Base-by-base conservation (phyloP, 2,329 filamentous ascomycete genomes). In the Botryosphaeria dothidea region DNA sequence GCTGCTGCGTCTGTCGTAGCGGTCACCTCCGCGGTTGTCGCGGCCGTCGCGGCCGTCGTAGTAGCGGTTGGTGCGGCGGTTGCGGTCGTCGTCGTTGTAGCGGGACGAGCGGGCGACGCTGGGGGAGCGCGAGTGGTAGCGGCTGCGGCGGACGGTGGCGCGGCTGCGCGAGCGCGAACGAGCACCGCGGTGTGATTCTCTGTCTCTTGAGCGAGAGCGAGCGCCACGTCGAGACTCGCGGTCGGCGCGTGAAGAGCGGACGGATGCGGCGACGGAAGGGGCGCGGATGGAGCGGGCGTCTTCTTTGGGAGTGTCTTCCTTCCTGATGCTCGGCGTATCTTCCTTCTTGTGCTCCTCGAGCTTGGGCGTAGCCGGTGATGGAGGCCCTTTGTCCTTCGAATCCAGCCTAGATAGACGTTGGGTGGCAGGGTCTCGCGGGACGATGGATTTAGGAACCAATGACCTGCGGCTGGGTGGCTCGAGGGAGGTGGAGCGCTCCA, bases 391-490 rank as follows among this genome's bases (percentile, higher is more conserved):
- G 15, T 61, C 45, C 15, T 54, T 61, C 45, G n/a, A 66, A 41
- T 75, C 74, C 1, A 72, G 68, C 45, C 71, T 76, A 11, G 71
- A 69, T n/a, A 75, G 67, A 34, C 73, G 71, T 29, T 70, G 65
- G 31, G 72, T 64, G 25, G 67, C 67, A 8, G 76, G 75, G 41
- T 77, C 75, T 38, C 62, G 62, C 3, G 65, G 62, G 3, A 65
- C 41, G 43, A 65, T 66, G 38, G 65, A 66, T 54, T 75, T 71
- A 5, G 75, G 74, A 1, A 75, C 73, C 54, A 77, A 70, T 4
- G 75, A 72, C 45, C 75, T 76, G 69, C 77, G 79, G 13, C 74
- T 74, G 19, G 77, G 77, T 41, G 76, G 75, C 61, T 79, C 76
- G 5, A 79, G 70, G 5, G 76, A 78, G 65, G 74, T 76, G 1